phyloP scores from a whole-genome alignment of 2,329 filamentous ascomycete species.

The Nannizziopsis barbatae region DNA sequence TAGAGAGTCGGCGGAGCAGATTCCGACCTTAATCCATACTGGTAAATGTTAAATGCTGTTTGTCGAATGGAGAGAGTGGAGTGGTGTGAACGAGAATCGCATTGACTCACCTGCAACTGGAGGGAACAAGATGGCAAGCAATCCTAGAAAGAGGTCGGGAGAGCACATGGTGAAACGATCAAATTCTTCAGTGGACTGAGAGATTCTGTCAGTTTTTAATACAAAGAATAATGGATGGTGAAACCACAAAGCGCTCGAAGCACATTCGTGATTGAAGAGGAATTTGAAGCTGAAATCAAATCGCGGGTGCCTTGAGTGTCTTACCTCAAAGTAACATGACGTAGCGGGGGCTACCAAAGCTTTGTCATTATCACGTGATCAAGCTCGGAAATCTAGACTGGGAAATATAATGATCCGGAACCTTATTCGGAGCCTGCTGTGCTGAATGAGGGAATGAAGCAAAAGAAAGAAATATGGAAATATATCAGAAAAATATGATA shows the following conservation, averaged over 20 bases:
- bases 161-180: conserved; percentile 42
- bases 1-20: conserved; percentile 83
- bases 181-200: background rate
- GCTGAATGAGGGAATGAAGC: too few relatives aligned
- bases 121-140: conserved; percentile 52
- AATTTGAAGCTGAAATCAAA: too few relatives aligned
- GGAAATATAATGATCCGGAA: too few relatives aligned
- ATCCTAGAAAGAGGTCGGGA: conserved; percentile 49
- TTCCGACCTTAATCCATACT: conserved; percentile 95
- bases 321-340: background rate
- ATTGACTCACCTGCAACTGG: conserved; percentile 43
- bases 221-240: too few relatives aligned
- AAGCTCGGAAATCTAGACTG: too few relatives aligned
- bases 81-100: background rate
- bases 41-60: conserved; percentile 8
- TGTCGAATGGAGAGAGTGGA: background rate
- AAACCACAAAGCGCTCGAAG: too few relatives aligned
- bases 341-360: background rate
- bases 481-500: too few relatives aligned
- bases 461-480: too few relatives aligned
- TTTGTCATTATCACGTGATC: too few relatives aligned
- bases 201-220: background rate
- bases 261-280: too few relatives aligned
- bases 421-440: too few relatives aligned
- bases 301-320: background rate